Evolutionary conservation across 805 yeast species (phyloP), one percentile per base, ranked within the genome.

Genomic region (Sugiyamaella boreocaroliniensis): DNA sequence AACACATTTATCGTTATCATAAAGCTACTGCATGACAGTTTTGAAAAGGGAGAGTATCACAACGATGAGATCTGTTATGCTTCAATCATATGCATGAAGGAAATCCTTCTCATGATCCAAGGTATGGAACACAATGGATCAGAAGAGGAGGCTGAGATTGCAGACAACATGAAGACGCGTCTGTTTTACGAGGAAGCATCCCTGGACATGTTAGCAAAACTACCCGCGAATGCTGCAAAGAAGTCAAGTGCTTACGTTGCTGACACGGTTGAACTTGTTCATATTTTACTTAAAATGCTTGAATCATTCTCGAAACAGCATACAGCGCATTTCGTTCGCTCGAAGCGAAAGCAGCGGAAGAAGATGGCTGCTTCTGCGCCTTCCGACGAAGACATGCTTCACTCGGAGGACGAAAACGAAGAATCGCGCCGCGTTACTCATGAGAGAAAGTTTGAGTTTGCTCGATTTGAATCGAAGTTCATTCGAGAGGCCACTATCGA

Each of bases 141-240:
- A 1, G 77, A 71, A 1, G 83, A 79, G 29, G 74, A 75, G 55
- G 75, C 74, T 16, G 79, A 77, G 40, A 67, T 76, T 32, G 73
- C 89, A 0, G 79, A 77, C 29, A 82, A 81, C 19, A 78, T 85
- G 53, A 75, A 82, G 16, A 71, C 87, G 45, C 77, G 82, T 44
- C 70, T 92, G n/a, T 89, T 92, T 60, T 79, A 84, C 53, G 83
- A 81, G 49, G 82, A 81, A 49, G 75, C 71, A 19, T 78, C 80
- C 49, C 68, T 88, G 26, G 80, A 77, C 45, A 63, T 80, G 40
- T 63, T 92, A 3, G 72, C 80, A 1, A 69, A 68, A 15, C 66
- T 89, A 32, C 88, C 96, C 0, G 79, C 79, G 51, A 73, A 78
- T 12, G 86, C 92, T 0, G 69, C 77, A 29, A 80, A 76, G 54